Evolutionary conservation across 257 asterid species (phyloP), one percentile per base, ranked within the genome.

Genomic region (Paraleonurus japonicus): DNA sequence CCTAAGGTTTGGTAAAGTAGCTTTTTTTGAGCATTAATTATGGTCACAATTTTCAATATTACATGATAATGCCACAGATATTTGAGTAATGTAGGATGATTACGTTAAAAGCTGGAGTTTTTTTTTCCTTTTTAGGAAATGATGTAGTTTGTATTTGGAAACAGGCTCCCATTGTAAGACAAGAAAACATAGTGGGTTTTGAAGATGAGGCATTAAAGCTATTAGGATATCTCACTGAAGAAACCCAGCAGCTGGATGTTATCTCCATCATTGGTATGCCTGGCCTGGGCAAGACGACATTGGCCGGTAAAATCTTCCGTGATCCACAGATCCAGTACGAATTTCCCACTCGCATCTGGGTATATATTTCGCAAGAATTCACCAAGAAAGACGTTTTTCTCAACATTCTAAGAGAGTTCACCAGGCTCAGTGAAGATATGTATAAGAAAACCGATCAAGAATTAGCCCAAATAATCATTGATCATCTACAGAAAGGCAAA

Each of bases 231-330:
- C 82, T 85, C 48, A 75, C 6, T 0, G 78, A 74, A 32, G 82
- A 81, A 54, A 65, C 80, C 0, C 12, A 11, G 1, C 23, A 67
- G 6, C 69, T 32, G 1, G 85, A 72, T 27, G 81, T 75, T 41
- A 74, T 83, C 71, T 75, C 88, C 27, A 76, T 85, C 30, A 67
- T 81, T 23, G 90, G 90, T 7, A 85, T 83, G 86, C 83, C 85
- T 4, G 89, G 89, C 24, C 80, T 85, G 0, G 87, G 89, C 41
- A 85, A 85, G 79, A 85, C 86, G 1, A 81, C 85, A 0, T 61
- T 86, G 19, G 86, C 88, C 0, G 72, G 78, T 4, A 81, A 69
- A 67, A 65, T 83, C 11, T 85, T 32, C 8, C 65, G 67, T 6
- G 85, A 81, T 67, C 76, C 74, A 0, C 41, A 4, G 0, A 71